phyloP scores from a whole-genome alignment of 805 yeast species.

The Saccharomycopsis fodiens region DNA sequence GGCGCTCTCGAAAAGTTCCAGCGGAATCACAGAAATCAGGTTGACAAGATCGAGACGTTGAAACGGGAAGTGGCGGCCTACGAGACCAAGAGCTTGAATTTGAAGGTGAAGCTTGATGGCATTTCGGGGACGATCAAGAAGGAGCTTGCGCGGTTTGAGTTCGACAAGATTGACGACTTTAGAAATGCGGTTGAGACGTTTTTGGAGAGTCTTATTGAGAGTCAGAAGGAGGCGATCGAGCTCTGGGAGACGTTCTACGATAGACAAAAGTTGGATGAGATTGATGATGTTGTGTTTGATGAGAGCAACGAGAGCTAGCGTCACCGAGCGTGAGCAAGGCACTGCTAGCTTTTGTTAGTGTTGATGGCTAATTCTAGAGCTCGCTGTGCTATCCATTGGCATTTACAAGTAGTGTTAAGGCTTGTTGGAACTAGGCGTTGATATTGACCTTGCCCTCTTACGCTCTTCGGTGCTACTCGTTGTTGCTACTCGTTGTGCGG shows the following conservation, averaged over 20 bases:
- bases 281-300: constrained; percentile 9
- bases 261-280: constrained; percentile 21
- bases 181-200: constrained; percentile 84
- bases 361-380: no score
- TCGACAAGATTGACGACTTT: constrained; percentile 73
- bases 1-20: constrained; percentile 37
- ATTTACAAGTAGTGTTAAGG: no score
- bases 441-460: no score
- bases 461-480: no score
- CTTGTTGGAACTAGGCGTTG: no score
- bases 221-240: constrained; percentile 87
- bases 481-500: no score
- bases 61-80: constrained; percentile 52
- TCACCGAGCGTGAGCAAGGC: no score
- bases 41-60: constrained; percentile 52
- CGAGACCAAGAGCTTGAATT: constrained; percentile 44
- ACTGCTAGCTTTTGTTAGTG: no score
- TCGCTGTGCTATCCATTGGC: no score
- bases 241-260: constrained; percentile 87
- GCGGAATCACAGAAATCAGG: constrained; percentile 40
- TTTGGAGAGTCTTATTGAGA: constrained; percentile 83
- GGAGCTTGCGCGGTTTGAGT: constrained; percentile 63
- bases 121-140: constrained; percentile 58
- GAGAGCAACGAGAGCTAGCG: background rate
- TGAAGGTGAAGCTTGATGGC: constrained; percentile 53